Conservation (phyloP, 768 basidiomycete species). For the Pulveroboletus ravenelii region DNA sequence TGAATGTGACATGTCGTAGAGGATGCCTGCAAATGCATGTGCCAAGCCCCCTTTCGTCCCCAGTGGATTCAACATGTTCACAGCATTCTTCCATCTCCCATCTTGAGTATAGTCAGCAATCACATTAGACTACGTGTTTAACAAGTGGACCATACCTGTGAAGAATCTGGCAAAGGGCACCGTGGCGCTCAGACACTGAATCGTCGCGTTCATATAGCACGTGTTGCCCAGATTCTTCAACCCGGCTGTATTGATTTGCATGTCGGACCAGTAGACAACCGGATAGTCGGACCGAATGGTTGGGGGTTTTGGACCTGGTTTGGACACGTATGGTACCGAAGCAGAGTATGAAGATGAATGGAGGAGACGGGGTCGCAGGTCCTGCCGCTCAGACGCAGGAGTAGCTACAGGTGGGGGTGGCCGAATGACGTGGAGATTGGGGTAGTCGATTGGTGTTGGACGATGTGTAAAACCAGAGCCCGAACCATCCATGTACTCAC, state of each 20-base stretch:
- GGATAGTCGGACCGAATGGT: conserved; percentile 74
- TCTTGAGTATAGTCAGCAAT: conserved; percentile 39
- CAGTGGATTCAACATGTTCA: conserved; percentile 81
- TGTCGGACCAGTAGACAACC: conserved; percentile 79
- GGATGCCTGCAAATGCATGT: conserved; percentile 73
- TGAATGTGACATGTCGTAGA: conserved; percentile 85
- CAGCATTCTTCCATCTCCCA: conserved; percentile 72
- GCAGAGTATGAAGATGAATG: conserved; percentile 35
- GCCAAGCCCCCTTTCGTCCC: conserved; percentile 86
- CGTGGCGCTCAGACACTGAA: conserved; percentile 94
- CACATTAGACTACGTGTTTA: neutral
- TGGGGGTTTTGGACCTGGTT: conserved; percentile 51
- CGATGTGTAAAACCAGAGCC: conserved; percentile 43
- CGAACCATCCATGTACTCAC: conserved; percentile 77
- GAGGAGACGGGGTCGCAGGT: conserved; percentile 56
- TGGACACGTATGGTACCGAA: conserved; percentile 16
- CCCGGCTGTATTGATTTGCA: conserved; percentile 74
- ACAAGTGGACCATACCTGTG: conserved; percentile 48
- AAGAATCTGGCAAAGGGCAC: conserved; percentile 93
- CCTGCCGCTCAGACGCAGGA: conserved; percentile 67
- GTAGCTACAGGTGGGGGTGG: conserved; percentile 79
- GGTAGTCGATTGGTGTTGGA: conserved; percentile 68
- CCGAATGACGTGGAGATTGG: conserved; percentile 64
- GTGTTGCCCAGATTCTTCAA: conserved; percentile 96
- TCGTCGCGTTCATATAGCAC: conserved; percentile 98